phyloP scores from a whole-genome alignment of 371 early-diverging fungal species.

The Circinella minor region DNA sequence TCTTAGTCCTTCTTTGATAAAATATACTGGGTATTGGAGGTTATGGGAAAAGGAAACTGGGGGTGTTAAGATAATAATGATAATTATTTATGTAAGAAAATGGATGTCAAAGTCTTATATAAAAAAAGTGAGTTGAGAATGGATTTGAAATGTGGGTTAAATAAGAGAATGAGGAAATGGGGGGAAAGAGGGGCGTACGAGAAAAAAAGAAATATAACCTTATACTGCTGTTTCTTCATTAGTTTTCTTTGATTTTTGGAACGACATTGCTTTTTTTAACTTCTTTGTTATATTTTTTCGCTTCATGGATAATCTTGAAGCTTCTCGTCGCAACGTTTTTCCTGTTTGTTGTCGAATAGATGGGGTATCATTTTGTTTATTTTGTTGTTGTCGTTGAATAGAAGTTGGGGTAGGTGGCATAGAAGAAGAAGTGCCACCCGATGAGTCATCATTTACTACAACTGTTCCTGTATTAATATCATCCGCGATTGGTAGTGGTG shows the following conservation, averaged over 20 bases:
- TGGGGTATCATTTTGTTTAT: not conserved
- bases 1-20: too few species aligned
- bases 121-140: not conserved
- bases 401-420: constrained; percentile 23
- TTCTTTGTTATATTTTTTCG: constrained; percentile 21
- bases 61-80: not conserved
- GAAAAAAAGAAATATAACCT: not conserved
- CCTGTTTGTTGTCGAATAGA: not conserved
- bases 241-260: constrained; percentile 12
- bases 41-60: too few species aligned
- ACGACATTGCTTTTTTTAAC: constrained; percentile 25
- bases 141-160: too few species aligned
- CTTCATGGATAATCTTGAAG: constrained; percentile 21
- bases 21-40: too few species aligned
- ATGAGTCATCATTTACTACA: constrained; percentile 5
- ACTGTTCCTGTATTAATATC: too few species aligned
- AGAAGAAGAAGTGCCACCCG: constrained; percentile 11
- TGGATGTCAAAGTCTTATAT: not conserved
- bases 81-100: not conserved
- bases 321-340: constrained; percentile 17
- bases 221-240: constrained; percentile 10
- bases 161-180: not conserved
- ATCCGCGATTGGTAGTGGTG: not conserved
- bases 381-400: constrained; percentile 2
- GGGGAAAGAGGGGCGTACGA: not conserved